Base-by-base conservation (phyloP, 2,329 filamentous ascomycete genomes). In the Aphanocladium album region DNA sequence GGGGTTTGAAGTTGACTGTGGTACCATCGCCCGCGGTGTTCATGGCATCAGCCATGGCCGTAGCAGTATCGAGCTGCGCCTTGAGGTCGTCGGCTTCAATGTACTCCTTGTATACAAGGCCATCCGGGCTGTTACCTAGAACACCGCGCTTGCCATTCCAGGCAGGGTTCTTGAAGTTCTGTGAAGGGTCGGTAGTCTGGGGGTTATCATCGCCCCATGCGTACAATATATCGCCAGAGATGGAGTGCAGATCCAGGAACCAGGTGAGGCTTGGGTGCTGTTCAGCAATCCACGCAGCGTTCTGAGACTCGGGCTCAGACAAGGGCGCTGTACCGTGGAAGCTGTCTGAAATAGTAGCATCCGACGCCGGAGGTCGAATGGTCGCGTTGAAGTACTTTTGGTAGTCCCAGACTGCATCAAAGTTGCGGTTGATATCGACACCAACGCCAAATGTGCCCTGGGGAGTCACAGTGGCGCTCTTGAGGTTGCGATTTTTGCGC, bases 241-340 rank as follows among this genome's bases (percentile, higher is more conserved):
- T 80, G 1, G 82, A 83, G 74, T 86, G 83, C 49, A 86, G 74
- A 64, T 86, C 83, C 62, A 85, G 71, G 68, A 83, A 83, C 82
- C 82, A 86, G 30, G 79, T 74, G 50, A 86, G 71, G 49, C 77
- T 77, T 52, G 73, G 69, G 69, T 79, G 81, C 30, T 75, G 73
- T 64, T 81, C 76, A 67, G 84, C 72, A 8, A 83, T 69, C 72
- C 79, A 83, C 61, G 78, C 79, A 61, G 84, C 75, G 67, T 78
- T 82, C 68, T 79, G 74, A 2, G 82, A 80, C 72, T 86, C 83
- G 0, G 83, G 73, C 71, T 86, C 83, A 0, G 83, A 85, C 56
- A 79, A 77, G 2, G 83, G 74, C 12, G 69, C 72, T 1, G 76
- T 77, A 45, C 83, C 83, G 64, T 80, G 78, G 69, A 78, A 85